Base-by-base conservation (phyloP, 148 eudicot genomes). In the Salicornia ramosissima region DNA sequence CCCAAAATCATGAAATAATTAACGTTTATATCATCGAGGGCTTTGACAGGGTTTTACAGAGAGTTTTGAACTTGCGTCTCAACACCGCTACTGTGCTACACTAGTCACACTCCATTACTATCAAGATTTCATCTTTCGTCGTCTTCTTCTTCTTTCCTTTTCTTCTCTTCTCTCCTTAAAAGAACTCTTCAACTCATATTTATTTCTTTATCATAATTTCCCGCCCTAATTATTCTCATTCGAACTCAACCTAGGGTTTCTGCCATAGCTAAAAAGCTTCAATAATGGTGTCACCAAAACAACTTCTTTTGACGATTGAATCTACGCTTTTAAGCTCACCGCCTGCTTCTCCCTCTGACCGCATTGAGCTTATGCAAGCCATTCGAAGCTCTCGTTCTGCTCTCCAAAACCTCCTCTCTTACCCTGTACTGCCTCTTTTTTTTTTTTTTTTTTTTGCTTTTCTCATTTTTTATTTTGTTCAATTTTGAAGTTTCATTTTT, bases 361-460 rank as follows among this genome's bases (percentile, higher is more conserved):
- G 93, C 43, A 77, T 94, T 34, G 90, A 94, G 70, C 97, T 94
- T 45, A 65, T 89, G 64, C 93, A 89, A 77, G 86, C 96, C 74
- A 68, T 94, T 76, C 96, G 97, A 53, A 82, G 34, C 47, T 87
- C 96, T 65, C 86, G 83, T 36, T 66, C 93, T 24, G 79, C 99
- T 68, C 73, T 94, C 64, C 90, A 82, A 33, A 78, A 87, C 55
- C 91, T 91, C 50, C 88, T 94, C 34, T 84, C 87, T 42, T 94
- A 76, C 51, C 87, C 90, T 54, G 99, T 91, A 81, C 11, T 28
- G 40, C 12, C 36, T 11, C 40, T 34, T 0, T 30, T 2, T 46
- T 26, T 1, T 1, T 73, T 61, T 40, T 2, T 21, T 64, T 45
- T 29, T 11, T 21, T 14, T 28, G n/a, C n/a, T 18, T 63, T 51